These are phyloP conservation scores for Aspergillus sergii DNA, from an alignment of 2,329 filamentous ascomycete species.

Conservation along the genomic window DNA sequence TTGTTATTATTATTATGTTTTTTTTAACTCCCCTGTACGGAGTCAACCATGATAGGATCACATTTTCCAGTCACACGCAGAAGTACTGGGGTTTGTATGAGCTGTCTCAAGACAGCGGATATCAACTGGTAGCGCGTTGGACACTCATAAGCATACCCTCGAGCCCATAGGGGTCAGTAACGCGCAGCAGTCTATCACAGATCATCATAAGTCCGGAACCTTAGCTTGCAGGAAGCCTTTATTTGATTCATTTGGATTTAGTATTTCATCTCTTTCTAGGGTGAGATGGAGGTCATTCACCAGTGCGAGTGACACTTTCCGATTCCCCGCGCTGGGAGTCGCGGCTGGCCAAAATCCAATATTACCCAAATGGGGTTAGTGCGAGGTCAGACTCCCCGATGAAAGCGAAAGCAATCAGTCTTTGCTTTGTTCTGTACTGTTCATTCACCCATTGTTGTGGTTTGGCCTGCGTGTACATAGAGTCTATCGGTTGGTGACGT, in stretches of 20 bases:
- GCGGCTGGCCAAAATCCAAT: constrained; percentile 5
- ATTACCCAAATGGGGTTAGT: constrained; percentile 7
- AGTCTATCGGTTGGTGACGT: not conserved
- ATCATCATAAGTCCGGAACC: constrained; percentile 7
- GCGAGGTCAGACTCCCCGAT: not conserved
- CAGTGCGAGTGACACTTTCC: not conserved
- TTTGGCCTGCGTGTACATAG: not conserved
- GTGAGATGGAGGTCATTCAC: not conserved
- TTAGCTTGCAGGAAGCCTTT: constrained; percentile 5
- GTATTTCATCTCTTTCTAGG: not conserved
- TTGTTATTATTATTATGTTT: not conserved
- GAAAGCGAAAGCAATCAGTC: not conserved
- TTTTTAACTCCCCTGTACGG: not conserved
- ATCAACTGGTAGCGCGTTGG: constrained; percentile 1
- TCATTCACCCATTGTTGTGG: not conserved
- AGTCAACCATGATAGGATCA: constrained; percentile 3
- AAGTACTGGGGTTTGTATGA: not conserved
- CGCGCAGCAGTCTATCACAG: not conserved
- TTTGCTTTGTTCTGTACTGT: not conserved
- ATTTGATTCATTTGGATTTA: not conserved
- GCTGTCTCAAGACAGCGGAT: not conserved
- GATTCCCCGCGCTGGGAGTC: not conserved
- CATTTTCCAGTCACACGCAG: constrained; percentile 15
- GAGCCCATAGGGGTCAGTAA: constrained; percentile 1
- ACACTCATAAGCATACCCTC: not conserved